A percentile compares a stretch with the other conserved stretches of the same genome.
Conservation (phyloP, 1,284 basidiomycete species). For the Cutaneotrichosporon spelunceum region DNA sequence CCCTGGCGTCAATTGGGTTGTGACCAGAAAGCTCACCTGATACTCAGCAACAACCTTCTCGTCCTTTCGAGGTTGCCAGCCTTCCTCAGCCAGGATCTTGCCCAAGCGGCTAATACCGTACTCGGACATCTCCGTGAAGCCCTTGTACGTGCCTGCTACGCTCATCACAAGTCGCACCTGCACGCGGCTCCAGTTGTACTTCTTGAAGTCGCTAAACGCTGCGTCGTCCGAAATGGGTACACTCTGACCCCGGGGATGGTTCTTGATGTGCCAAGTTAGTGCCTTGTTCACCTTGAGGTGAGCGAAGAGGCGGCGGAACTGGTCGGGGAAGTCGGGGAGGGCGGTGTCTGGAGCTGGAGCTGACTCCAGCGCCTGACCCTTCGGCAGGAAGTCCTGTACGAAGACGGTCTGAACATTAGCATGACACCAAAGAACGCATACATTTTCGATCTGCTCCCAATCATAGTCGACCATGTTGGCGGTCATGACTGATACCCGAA, state of each 20-base stretch:
- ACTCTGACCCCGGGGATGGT: constrained; percentile 30
- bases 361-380: neutral
- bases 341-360: neutral
- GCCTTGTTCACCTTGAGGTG: constrained; percentile 44
- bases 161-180: constrained; percentile 47
- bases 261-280: constrained; percentile 28
- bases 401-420: constrained; percentile 43
- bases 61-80: constrained; percentile 37
- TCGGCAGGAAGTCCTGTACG: constrained; percentile 48
- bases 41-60: constrained; percentile 44
- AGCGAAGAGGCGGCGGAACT: constrained; percentile 40
- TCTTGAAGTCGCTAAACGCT: constrained; percentile 26
- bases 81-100: constrained; percentile 35
- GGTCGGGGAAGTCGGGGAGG: constrained; percentile 35
- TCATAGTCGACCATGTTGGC: constrained; percentile 50
- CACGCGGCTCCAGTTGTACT: constrained; percentile 48
- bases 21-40: constrained; percentile 36
- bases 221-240: constrained; percentile 30
- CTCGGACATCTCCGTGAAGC: constrained; percentile 31
- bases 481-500: constrained; percentile 46
- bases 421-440: constrained; percentile 16
- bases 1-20: constrained; percentile 27
- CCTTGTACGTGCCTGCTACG: constrained; percentile 40
- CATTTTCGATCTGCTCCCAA: constrained; percentile 50
- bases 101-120: constrained; percentile 42